A percentile compares a stretch with the other conserved stretches of the same genome.
Conservation (phyloP, 208 protist species). For the Trypanosoma grayi region DNA sequence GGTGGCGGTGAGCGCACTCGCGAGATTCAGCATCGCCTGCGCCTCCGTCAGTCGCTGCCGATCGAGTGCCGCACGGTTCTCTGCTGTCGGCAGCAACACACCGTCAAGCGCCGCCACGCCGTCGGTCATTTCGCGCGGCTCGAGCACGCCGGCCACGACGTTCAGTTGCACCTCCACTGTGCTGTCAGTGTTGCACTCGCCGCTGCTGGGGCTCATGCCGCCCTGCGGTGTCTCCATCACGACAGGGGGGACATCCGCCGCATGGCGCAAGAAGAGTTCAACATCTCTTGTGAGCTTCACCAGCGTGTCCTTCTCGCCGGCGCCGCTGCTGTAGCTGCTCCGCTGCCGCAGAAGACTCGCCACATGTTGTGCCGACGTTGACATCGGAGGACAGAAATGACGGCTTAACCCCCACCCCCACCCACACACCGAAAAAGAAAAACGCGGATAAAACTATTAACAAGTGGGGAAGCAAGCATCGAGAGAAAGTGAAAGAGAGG, state of each 20-base stretch:
- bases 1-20: slow-evolving; percentile 43
- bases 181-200: too few species aligned
- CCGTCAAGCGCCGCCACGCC: slow-evolving; percentile 25
- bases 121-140: slow-evolving; percentile 25
- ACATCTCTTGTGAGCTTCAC: slow-evolving; percentile 42
- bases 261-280: slow-evolving; percentile 50
- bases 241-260: slow-evolving; percentile 43
- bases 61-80: slow-evolving; percentile 45
- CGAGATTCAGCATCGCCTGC: slow-evolving; percentile 72
- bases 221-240: slow-evolving; percentile 39
- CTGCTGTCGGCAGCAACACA: slow-evolving; percentile 66
- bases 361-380: slow-evolving; percentile 26
- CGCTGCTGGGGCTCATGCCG: not conserved
- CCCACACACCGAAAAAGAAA: not conserved
- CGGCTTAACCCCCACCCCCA: not conserved
- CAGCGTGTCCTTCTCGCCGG: slow-evolving; percentile 32
- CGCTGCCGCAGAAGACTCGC: slow-evolving; percentile 24
- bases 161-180: slow-evolving; percentile 56
- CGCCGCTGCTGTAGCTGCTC: not conserved
- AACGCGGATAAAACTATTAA: slow-evolving; percentile 10
- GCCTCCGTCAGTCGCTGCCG: slow-evolving; percentile 54
- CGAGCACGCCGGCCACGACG: slow-evolving; percentile 82
- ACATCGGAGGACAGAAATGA: slow-evolving; percentile 20
- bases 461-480: not conserved
- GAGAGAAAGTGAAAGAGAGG: not conserved